Evolutionary conservation across 495 filamentous ascomycete species (phyloP).

Genomic region (Cetradonia linearis): DNA sequence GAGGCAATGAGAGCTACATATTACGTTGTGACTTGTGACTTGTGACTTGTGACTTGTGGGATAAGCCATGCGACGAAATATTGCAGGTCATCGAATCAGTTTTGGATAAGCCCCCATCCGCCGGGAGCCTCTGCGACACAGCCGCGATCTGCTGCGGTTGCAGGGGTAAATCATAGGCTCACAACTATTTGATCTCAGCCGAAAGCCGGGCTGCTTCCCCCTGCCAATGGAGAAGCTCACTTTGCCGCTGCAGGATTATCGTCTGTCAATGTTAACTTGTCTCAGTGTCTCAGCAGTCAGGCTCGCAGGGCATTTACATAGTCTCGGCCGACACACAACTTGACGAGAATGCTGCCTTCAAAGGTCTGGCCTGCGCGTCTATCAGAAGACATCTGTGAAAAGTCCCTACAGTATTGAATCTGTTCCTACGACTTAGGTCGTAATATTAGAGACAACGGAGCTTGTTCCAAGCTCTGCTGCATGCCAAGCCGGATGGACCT

Average conservation of each 20-base stretch:
- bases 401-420: neutral
- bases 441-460: neutral
- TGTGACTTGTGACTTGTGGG: no score
- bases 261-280: no score
- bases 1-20: neutral
- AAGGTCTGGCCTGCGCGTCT: neutral
- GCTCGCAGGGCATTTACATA: neutral
- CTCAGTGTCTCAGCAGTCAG: no score
- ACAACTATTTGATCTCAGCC: neutral
- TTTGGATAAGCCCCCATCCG: neutral
- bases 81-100: conserved; percentile 1
- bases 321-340: neutral
- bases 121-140: conserved; percentile 3
- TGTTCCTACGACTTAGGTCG: neutral
- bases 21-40: neutral
- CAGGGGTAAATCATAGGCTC: neutral
- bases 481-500: neutral
- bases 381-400: neutral
- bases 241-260: neutral
- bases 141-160: neutral
- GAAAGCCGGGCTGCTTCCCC: neutral
- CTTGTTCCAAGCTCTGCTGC: neutral
- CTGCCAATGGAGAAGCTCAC: neutral
- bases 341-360: neutral
- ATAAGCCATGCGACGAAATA: neutral